These are phyloP conservation scores for Xylaria sp. DNA, from an alignment of 2,329 filamentous ascomycete genomes.

Conservation along the genomic window DNA sequence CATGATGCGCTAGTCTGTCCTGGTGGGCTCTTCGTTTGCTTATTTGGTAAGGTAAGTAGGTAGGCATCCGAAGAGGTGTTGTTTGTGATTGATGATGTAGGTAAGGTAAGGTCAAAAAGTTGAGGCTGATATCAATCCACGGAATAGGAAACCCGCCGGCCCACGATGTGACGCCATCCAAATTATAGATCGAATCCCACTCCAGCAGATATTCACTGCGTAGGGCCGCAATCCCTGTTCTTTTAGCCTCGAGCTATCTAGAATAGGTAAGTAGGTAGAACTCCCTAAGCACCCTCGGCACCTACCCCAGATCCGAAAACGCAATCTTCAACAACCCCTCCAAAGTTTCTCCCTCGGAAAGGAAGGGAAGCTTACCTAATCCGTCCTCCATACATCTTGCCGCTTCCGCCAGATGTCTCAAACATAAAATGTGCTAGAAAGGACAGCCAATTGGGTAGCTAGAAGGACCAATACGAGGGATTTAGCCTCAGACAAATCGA, in stretches of 20 bases:
- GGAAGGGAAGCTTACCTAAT: conserved; percentile 16
- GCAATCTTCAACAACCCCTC: conserved; percentile 9
- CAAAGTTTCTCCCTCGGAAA: too few relatives aligned
- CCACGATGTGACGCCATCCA: conserved; percentile 24
- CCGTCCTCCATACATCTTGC: neutral
- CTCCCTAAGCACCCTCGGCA: neutral
- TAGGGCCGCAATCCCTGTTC: neutral
- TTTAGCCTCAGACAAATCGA: neutral
- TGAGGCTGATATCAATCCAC: conserved; percentile 3
- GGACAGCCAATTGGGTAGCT: neutral
- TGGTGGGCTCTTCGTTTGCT: neutral
- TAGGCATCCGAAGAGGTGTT: neutral
- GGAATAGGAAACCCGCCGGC: conserved; percentile 6
- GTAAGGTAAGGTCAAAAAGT: neutral
- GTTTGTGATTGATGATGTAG: conserved; percentile 11
- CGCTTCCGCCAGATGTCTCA: neutral
- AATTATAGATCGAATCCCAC: neutral
- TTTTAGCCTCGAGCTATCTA: neutral
- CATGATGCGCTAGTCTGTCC: conserved; percentile 38
- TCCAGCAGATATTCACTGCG: neutral
- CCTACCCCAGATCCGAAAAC: conserved; percentile 10
- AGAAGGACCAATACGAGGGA: neutral
- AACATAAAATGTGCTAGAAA: neutral
- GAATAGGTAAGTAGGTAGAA: conserved; percentile 5
- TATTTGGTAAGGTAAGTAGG: neutral